Conservation (phyloP, 2,329 filamentous ascomycete species). For the Lasiodiplodia sp. region DNA sequence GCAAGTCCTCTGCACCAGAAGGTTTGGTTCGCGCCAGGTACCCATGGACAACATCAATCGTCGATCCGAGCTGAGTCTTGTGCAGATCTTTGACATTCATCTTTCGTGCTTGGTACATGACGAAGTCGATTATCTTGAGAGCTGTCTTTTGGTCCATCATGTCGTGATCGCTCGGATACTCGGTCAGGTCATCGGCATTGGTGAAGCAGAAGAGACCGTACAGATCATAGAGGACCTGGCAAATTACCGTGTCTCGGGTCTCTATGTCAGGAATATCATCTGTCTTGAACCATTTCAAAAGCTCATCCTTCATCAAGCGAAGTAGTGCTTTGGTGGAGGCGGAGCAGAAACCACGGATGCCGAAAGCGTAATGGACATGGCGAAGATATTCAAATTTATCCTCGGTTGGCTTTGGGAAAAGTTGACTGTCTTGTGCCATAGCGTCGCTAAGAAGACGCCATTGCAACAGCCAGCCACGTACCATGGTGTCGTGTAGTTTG, state of each 20-base stretch:
- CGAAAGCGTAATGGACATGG: constrained; percentile 82
- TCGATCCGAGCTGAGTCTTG: constrained; percentile 87
- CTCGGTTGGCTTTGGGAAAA: constrained; percentile 71
- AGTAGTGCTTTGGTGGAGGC: constrained; percentile 86
- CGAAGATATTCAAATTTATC: constrained; percentile 82
- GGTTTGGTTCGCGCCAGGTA: constrained; percentile 80
- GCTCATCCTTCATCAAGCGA: constrained; percentile 85
- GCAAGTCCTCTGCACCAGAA: constrained; percentile 70
- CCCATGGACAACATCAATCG: constrained; percentile 92
- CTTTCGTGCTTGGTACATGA: constrained; percentile 80
- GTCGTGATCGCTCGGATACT: constrained; percentile 80
- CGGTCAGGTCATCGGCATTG: constrained; percentile 44
- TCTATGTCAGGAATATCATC: constrained; percentile 77
- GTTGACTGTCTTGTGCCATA: constrained; percentile 69
- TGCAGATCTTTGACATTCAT: constrained; percentile 90
- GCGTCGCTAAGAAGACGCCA: constrained; percentile 82
- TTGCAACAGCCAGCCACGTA: constrained; percentile 86
- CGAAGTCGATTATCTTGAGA: constrained; percentile 80
- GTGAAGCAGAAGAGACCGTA: constrained; percentile 48
- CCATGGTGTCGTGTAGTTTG: constrained; percentile 84
- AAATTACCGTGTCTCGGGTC: constrained; percentile 73
- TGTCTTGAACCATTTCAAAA: constrained; percentile 66
- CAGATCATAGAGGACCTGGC: constrained; percentile 65
- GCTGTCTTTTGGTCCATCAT: constrained; percentile 82
- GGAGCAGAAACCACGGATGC: constrained; percentile 85